Percentiles rank a stretch among this genome's conserved stretches.
These are phyloP conservation scores for Mycena citricolor DNA, from an alignment of 1,284 basidiomycete species.

Conservation along the genomic window DNA sequence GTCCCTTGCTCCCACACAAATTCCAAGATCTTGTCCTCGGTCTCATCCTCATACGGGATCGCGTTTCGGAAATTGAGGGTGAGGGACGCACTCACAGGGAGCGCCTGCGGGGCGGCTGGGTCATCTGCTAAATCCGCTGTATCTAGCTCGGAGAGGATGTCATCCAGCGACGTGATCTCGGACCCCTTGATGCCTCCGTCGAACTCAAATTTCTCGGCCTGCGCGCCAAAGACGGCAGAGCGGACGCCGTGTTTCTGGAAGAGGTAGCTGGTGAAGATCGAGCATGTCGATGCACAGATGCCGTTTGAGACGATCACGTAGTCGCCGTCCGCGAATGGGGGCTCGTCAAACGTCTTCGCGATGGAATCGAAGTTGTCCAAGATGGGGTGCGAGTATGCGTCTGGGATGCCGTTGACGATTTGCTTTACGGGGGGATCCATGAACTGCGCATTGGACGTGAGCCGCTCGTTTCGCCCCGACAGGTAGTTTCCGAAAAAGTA, in stretches of 20 bases:
- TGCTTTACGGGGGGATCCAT: conserved; percentile 20
- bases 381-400: conserved; percentile 17
- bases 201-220: conserved; percentile 11
- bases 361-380: conserved; percentile 19
- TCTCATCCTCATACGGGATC: conserved; percentile 3
- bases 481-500: conserved; percentile 19
- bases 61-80: conserved; percentile 18
- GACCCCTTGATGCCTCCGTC: conserved; percentile 21
- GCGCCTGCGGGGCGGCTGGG: conserved; percentile 12
- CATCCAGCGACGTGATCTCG: conserved; percentile 15
- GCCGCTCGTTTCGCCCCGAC: conserved; percentile 3
- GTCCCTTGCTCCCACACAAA: not conserved
- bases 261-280: conserved; percentile 20
- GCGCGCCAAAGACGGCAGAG: conserved; percentile 18
- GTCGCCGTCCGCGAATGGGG: conserved; percentile 17
- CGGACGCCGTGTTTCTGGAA: conserved; percentile 22
- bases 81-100: conserved; percentile 10
- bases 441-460: conserved; percentile 19
- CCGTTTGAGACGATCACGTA: conserved; percentile 21
- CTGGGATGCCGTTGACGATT: conserved; percentile 17
- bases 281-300: conserved; percentile 22
- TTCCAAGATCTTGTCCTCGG: conserved; percentile 10
- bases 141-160: conserved; percentile 13
- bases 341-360: conserved; percentile 14
- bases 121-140: conserved; percentile 14